phyloP scores from a whole-genome alignment of 148 eudicot species.

The Vaccinium myrtillus region DNA sequence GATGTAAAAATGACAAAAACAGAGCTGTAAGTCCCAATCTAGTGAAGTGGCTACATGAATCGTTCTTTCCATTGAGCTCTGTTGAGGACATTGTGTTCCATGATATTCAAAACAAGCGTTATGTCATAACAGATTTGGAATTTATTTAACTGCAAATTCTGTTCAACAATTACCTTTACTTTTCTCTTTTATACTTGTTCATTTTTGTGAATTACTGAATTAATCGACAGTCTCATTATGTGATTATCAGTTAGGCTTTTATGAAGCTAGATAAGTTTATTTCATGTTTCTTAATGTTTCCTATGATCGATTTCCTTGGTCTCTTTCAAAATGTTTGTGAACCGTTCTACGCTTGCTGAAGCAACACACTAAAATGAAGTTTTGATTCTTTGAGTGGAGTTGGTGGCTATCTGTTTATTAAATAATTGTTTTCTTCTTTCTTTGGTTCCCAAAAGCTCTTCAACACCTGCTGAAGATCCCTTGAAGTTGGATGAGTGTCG shows the following conservation, averaged over 20 bases:
- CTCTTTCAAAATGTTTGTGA: neutral
- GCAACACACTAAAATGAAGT: neutral
- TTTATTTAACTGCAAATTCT: neutral
- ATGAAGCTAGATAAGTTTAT: neutral
- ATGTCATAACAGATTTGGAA: neutral
- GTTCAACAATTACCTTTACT: neutral
- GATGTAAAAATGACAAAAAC: neutral
- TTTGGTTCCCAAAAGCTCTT: constrained; percentile 52
- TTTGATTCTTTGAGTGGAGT: neutral
- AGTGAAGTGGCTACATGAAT: neutral
- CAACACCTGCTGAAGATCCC: constrained; percentile 98
- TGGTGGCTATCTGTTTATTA: neutral
- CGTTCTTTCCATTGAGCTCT: neutral
- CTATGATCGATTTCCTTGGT: neutral
- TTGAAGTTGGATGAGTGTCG: constrained; percentile 94
- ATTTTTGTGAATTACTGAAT: neutral
- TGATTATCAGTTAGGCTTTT: neutral
- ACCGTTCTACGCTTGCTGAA: neutral
- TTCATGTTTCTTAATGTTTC: neutral
- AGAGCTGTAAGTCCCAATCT: neutral
- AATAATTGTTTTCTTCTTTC: constrained; percentile 10
- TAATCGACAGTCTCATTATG: neutral
- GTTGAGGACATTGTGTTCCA: neutral
- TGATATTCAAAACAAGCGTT: neutral
- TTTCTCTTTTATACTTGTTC: neutral